Percentiles rank a stretch among this genome's conserved stretches.
phyloP scores from a whole-genome alignment of 1,284 basidiomycete species.

The Boletus mariae region DNA sequence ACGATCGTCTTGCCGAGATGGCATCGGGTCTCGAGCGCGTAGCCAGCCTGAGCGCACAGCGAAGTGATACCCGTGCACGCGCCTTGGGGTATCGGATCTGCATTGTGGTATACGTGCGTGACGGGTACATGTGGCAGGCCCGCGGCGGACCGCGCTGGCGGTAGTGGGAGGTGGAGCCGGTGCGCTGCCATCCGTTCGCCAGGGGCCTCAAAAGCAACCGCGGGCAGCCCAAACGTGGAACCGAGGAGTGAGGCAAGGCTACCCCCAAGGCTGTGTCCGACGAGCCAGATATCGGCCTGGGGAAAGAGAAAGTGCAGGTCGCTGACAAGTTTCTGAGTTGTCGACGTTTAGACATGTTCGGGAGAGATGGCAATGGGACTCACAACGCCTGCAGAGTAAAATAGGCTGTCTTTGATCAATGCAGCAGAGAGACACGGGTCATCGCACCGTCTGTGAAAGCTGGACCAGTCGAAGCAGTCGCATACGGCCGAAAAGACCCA shows the following conservation, averaged over 20 bases:
- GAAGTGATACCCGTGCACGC: slow-evolving; percentile 68
- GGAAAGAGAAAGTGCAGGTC: slow-evolving; percentile 85
- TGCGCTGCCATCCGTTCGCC: slow-evolving; percentile 86
- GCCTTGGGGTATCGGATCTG: slow-evolving; percentile 79
- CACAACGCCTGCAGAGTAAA: slow-evolving; percentile 82
- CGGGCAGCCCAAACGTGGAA: slow-evolving; percentile 91
- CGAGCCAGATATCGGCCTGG: slow-evolving; percentile 85
- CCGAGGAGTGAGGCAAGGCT: slow-evolving; percentile 85
- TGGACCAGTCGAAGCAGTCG: slow-evolving; percentile 71
- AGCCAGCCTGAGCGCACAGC: slow-evolving; percentile 63
- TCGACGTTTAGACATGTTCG: slow-evolving; percentile 6
- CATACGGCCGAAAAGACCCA: slow-evolving; percentile 86
- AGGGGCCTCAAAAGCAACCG: slow-evolving; percentile 89
- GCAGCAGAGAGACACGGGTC: slow-evolving; percentile 81
- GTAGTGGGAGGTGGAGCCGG: slow-evolving; percentile 83
- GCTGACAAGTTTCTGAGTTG: slow-evolving; percentile 59
- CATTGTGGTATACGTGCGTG: slow-evolving; percentile 78
- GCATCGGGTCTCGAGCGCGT: slow-evolving; percentile 68
- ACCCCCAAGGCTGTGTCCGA: slow-evolving; percentile 88
- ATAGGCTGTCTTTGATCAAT: slow-evolving; percentile 85
- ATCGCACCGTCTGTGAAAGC: slow-evolving; percentile 71
- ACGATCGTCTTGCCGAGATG: slow-evolving; percentile 68
- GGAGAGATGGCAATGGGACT: slow-evolving; percentile 27
- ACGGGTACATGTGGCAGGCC: slow-evolving; percentile 40
- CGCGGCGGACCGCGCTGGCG: slow-evolving; percentile 35